Percentiles rank a stretch among this genome's conserved stretches.
These are phyloP conservation scores for Aspergillus incahuasiensis DNA, from an alignment of 495 filamentous ascomycete species.

Conservation along the genomic window DNA sequence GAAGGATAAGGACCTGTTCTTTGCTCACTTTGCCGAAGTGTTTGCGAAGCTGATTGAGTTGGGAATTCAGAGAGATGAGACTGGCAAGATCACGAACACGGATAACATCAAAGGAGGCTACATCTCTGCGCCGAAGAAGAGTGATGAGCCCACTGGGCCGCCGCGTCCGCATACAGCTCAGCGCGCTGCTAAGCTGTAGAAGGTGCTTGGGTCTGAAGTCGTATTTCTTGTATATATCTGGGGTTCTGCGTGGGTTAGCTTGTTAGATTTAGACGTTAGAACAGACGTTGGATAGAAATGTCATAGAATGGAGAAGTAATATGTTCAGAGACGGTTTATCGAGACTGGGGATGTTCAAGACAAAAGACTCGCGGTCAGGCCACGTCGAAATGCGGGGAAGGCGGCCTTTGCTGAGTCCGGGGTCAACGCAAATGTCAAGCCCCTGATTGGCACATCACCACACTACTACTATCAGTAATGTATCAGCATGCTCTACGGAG, in stretches of 20 bases:
- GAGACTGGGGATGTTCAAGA: not conserved
- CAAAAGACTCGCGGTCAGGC: constrained; percentile 1
- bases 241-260: not conserved
- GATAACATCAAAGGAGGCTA: constrained; percentile 54
- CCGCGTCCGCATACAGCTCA: constrained; percentile 13
- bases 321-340: not conserved
- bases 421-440: constrained; percentile 29
- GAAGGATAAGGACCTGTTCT: constrained; percentile 57
- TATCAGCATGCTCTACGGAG: too few relatives aligned
- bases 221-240: not conserved
- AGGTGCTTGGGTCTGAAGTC: not conserved
- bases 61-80: constrained; percentile 51
- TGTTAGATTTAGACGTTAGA: not conserved
- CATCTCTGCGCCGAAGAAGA: constrained; percentile 57
- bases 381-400: constrained; percentile 8
- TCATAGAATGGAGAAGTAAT: not conserved
- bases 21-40: constrained; percentile 53
- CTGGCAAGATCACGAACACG: constrained; percentile 45
- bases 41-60: constrained; percentile 61
- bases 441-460: not conserved
- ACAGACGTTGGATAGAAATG: constrained; percentile 2
- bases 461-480: too few relatives aligned
- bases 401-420: not conserved
- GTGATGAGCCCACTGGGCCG: constrained; percentile 37
- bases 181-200: constrained; percentile 26